Base-by-base conservation (phyloP, 2,329 filamentous ascomycete species). In the Monilinia fructicola region DNA sequence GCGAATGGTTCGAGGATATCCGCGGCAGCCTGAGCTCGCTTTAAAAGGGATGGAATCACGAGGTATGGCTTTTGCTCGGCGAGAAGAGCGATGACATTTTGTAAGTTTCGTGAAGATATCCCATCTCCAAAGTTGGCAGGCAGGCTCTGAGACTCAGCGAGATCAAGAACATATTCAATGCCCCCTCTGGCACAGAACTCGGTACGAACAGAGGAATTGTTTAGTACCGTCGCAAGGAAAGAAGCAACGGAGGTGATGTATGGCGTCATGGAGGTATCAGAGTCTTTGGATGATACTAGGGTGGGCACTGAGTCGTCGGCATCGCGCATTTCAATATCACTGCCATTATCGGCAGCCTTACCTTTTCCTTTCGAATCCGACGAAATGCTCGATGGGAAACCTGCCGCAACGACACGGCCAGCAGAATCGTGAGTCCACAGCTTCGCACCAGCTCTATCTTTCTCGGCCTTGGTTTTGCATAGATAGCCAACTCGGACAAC, bases 1-100 rank as follows among this genome's bases (percentile, higher is more conserved):
- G 89, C 82, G 65, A 97, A 83, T 4, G 89, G 86, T 67, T 87
- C 80, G 16, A 98, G 80, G 26, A 83, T 82, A 71, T 91, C 84
- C 64, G 96, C 80, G 5, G 90, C 86, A 59, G 81, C 79, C 72
- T 94, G 88, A 18, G 90, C 86, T 58, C 93, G 88, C 69, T 86
- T 86, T 67, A 97, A 80, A 38, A 99, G 79, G 5, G 92, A 91
- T 0, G 94, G 93, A 10, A 99, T 81, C 2, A 93, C 89, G 26
- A 96, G 82, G 71, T 94, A 87, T 1, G 93, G 88, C 68, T 91
- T 92, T 35, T 87, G 85, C 72, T 98, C 94, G 9, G 93, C 86
- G 69, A 97, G 84, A 70, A 89, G 85, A 69, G 91, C 87, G 60
- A 97, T 82, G 14, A 96, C 89, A 46, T 87, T 85, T 21, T 88